These are phyloP conservation scores for Chaetomiaceae sp. DNA, from an alignment of 2,329 filamentous ascomycete species.

Conservation along the genomic window DNA sequence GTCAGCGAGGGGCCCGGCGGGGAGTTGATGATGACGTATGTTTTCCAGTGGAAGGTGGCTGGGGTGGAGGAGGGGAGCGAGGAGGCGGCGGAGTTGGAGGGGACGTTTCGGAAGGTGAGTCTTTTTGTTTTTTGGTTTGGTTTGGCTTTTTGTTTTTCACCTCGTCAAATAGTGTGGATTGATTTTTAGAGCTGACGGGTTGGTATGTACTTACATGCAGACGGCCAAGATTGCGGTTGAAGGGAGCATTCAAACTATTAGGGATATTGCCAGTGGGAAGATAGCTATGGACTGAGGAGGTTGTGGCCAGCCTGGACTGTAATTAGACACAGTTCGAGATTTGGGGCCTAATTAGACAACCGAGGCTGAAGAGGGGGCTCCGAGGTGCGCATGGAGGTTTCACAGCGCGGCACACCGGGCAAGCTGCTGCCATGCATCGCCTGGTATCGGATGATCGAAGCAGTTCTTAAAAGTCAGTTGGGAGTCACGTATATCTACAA, in stretches of 20 bases:
- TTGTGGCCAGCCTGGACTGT: no score
- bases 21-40: constrained; percentile 32
- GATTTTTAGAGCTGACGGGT: neutral
- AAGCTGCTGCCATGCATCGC: no score
- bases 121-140: neutral
- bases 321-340: no score
- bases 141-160: neutral
- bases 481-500: no score
- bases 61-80: constrained; percentile 24
- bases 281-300: neutral
- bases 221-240: constrained; percentile 29
- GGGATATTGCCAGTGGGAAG: constrained; percentile 4
- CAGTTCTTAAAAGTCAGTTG: no score
- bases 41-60: constrained; percentile 31
- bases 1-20: constrained; percentile 27
- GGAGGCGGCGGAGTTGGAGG: constrained; percentile 22
- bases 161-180: neutral
- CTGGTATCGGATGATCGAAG: no score
- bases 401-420: no score
- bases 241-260: constrained; percentile 8
- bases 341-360: no score
- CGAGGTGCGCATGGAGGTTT: no score
- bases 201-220: constrained; percentile 21
- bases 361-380: no score
- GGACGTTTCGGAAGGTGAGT: constrained; percentile 26